Percentiles rank a stretch among this genome's conserved stretches.
Conservation (phyloP, 139 green algal species). For the Micractinium conductrix region DNA sequence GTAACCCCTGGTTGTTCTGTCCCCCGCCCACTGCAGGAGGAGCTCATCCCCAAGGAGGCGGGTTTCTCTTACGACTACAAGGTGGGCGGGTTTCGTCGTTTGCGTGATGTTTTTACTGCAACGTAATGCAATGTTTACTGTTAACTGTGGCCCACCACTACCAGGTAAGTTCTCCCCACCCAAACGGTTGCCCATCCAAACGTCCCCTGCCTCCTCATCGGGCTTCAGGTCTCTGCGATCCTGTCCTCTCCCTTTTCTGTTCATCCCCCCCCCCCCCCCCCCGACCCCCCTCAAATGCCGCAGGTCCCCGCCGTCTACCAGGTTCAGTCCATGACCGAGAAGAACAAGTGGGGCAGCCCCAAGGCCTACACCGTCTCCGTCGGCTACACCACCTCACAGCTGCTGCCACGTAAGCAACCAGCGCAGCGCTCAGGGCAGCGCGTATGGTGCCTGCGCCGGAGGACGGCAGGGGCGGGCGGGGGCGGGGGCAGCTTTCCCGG, state of each 20-base stretch:
- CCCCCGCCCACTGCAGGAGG: too few relatives aligned
- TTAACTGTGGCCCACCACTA: not conserved
- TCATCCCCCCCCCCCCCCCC: not conserved
- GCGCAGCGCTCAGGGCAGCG: too few relatives aligned
- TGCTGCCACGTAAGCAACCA: constrained; percentile 18
- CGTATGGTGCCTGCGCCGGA: not conserved
- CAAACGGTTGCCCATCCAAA: too few relatives aligned
- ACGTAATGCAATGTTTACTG: not conserved
- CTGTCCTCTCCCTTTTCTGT: not conserved
- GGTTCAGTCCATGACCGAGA: not conserved
- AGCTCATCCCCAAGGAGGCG: not conserved
- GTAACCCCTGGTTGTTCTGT: too few relatives aligned
- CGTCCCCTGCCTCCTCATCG: too few relatives aligned
- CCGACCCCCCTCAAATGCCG: not conserved
- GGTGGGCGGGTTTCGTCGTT: not conserved
- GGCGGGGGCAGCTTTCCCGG: too few relatives aligned
- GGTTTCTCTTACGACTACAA: constrained; percentile 11
- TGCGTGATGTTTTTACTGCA: not conserved
- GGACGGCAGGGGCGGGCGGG: too few relatives aligned
- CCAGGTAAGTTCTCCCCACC: too few relatives aligned
- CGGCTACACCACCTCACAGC: constrained; percentile 35
- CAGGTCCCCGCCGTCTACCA: not conserved
- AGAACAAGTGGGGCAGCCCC: constrained; percentile 10
- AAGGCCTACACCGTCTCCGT: constrained; percentile 27
- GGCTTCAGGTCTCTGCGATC: too few relatives aligned